phyloP scores from a whole-genome alignment of 345 rosid genomes.

The Raphanus raphanistrum region DNA sequence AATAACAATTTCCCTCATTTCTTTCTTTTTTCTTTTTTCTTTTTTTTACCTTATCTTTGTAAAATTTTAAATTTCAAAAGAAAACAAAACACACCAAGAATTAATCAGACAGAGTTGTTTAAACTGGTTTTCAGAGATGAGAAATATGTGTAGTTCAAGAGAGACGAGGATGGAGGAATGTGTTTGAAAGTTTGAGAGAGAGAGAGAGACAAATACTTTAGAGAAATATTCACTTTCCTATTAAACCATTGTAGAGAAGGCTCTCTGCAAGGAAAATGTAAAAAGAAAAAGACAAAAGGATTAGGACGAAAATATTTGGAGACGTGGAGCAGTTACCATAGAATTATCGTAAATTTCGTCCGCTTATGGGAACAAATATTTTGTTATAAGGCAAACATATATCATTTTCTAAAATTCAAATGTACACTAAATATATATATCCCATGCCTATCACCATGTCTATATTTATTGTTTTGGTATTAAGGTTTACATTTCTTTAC shows the following conservation, averaged over 20 bases:
- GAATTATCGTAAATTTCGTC: neutral
- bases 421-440: neutral
- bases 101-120: neutral
- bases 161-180: conserved; percentile 23
- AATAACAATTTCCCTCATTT: conserved; percentile 49
- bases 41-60: neutral
- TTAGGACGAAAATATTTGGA: conserved; percentile 21
- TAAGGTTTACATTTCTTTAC: neutral
- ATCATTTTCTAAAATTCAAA: neutral
- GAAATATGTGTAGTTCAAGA: neutral
- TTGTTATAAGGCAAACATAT: conserved; percentile 11
- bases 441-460: neutral
- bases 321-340: conserved; percentile 41
- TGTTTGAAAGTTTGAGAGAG: conserved; percentile 20
- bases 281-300: conserved; percentile 36
- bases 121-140: neutral
- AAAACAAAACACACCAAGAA: conserved; percentile 5
- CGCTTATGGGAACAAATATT: neutral
- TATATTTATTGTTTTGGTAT: neutral
- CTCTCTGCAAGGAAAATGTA: conserved; percentile 26
- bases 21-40: neutral
- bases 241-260: conserved; percentile 24
- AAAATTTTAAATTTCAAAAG: conserved; percentile 4
- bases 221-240: conserved; percentile 20
- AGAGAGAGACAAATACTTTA: conserved; percentile 9